Conservation (phyloP, 768 basidiomycete species). For the Austroboletus eburneus region DNA sequence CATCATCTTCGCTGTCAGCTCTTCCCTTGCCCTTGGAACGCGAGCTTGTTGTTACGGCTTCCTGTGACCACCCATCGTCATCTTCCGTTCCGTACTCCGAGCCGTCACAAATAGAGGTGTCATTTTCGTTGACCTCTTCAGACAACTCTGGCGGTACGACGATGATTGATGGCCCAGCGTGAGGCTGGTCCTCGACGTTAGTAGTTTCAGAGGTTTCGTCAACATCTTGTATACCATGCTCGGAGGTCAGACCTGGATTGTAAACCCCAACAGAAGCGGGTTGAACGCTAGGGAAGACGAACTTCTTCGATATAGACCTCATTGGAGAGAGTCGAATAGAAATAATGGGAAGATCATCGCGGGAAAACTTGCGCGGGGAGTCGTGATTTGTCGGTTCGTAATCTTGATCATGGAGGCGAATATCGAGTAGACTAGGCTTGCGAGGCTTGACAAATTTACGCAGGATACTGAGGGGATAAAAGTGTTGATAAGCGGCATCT, state of each 20-base stretch:
- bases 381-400: conserved; percentile 3
- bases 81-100: conserved; percentile 16
- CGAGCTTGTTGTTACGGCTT: conserved; percentile 15
- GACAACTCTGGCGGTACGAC: background rate
- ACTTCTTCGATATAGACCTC: conserved; percentile 47
- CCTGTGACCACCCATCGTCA: conserved; percentile 20
- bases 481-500: conserved; percentile 61
- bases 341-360: conserved; percentile 37
- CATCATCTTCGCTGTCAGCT: conserved; percentile 14
- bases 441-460: conserved; percentile 26
- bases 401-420: conserved; percentile 6
- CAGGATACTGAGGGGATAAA: conserved; percentile 51
- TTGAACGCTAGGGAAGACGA: conserved; percentile 41
- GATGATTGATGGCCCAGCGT: conserved; percentile 1
- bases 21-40: conserved; percentile 26
- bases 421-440: conserved; percentile 17
- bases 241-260: background rate
- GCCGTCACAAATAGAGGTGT: background rate
- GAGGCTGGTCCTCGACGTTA: conserved; percentile 1
- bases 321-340: conserved; percentile 41
- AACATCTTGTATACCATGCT: background rate
- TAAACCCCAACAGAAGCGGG: background rate
- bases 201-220: background rate
- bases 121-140: conserved; percentile 1
- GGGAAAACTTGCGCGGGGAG: conserved; percentile 6